Conservation (phyloP, 1,284 basidiomycete genomes). For the Irpex sp. region DNA sequence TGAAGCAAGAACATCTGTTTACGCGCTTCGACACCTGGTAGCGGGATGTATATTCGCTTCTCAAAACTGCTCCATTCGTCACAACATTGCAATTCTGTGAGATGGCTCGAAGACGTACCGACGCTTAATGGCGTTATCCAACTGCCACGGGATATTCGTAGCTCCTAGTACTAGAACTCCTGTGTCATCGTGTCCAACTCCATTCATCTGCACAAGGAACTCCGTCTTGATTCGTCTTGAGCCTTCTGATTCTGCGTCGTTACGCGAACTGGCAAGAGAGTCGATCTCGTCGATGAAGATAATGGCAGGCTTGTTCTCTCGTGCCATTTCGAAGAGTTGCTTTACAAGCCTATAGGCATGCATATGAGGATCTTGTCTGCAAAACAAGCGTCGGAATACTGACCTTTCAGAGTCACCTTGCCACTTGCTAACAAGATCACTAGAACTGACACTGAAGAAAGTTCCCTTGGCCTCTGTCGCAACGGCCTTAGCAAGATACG, state of each 20-base stretch:
- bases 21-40: conserved; percentile 92
- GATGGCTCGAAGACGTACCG: conserved; percentile 44
- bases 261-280: conserved; percentile 91
- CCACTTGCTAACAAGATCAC: conserved; percentile 98
- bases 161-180: conserved; percentile 98
- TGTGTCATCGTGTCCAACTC: conserved; percentile 96
- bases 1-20: conserved; percentile 97
- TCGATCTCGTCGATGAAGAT: conserved; percentile 99
- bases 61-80: conserved; percentile 63
- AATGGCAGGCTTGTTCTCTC: conserved; percentile 95
- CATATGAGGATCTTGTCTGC: conserved; percentile 1
- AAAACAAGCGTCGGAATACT: conserved; percentile 22
- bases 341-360: conserved; percentile 75
- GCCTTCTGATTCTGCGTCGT: conserved; percentile 95
- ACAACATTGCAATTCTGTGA: background rate
- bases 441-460: conserved; percentile 95
- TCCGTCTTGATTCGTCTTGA: conserved; percentile 97
- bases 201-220: conserved; percentile 98
- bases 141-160: conserved; percentile 97
- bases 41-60: conserved; percentile 97
- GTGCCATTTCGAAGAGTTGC: conserved; percentile 94
- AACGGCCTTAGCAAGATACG: conserved; percentile 95
- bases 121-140: conserved; percentile 97
- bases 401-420: conserved; percentile 97
- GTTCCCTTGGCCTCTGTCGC: conserved; percentile 99